A percentile compares a stretch with the other conserved stretches of the same genome.
Conservation (phyloP, 225 moss, liverwort and hornwort genomes). For the Thuidium tamariscinum region DNA sequence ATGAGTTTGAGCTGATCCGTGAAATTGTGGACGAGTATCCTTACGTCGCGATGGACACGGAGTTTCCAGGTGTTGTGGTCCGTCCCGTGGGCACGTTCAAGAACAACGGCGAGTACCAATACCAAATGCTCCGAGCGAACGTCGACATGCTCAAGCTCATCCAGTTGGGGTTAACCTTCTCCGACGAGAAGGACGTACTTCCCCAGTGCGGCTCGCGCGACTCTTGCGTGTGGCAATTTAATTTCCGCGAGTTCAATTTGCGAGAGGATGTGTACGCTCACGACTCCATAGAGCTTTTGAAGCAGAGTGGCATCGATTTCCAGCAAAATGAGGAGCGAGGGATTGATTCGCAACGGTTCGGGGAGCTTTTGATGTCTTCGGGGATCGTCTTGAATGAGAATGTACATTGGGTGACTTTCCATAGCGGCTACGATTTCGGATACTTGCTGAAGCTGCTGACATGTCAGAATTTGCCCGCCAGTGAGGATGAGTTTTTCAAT, state of each 20-base stretch:
- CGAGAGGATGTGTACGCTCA: slow-evolving; percentile 96
- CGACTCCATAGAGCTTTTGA: slow-evolving; percentile 90
- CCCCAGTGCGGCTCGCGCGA: slow-evolving; percentile 85
- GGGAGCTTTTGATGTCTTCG: slow-evolving; percentile 96
- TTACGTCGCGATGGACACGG: slow-evolving; percentile 97
- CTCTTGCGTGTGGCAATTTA: slow-evolving; percentile 98
- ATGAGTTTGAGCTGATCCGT: slow-evolving; percentile 98
- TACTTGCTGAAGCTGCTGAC: slow-evolving; percentile 98
- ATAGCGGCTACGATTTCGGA: slow-evolving; percentile 96
- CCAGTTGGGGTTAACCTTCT: slow-evolving; percentile 96
- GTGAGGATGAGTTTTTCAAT: slow-evolving; percentile 92
- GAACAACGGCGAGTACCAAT: slow-evolving; percentile 92
- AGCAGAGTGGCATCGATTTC: slow-evolving; percentile 93
- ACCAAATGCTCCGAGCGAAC: slow-evolving; percentile 91
- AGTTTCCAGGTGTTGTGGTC: slow-evolving; percentile 97
- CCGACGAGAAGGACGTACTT: slow-evolving; percentile 86
- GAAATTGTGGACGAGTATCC: slow-evolving; percentile 98
- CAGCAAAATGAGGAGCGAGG: slow-evolving; percentile 89
- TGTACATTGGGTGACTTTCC: slow-evolving; percentile 99
- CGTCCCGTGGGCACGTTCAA: slow-evolving; percentile 94
- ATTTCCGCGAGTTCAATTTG: slow-evolving; percentile 95
- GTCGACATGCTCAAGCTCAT: slow-evolving; percentile 99
- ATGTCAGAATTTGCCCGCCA: slow-evolving; percentile 81
- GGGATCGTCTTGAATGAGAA: slow-evolving; percentile 98
- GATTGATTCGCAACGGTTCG: slow-evolving; percentile 89